Base-by-base conservation (phyloP, 495 filamentous ascomycete species). In the Amphirosellinia nigrospora region DNA sequence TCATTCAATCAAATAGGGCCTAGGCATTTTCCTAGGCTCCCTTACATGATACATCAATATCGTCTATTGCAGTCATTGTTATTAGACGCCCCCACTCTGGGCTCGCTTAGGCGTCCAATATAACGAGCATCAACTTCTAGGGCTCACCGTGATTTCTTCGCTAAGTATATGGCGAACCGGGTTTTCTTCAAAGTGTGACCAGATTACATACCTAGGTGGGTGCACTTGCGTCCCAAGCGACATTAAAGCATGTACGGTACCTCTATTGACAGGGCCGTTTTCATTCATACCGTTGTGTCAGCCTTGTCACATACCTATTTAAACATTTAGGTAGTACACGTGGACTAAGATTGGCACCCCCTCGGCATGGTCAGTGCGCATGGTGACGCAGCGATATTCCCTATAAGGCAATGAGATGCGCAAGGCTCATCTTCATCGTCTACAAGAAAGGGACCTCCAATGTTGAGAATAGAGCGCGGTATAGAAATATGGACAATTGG, bases 351-450 rank as follows among this genome's bases (percentile, higher is more conserved):
- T 61, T 34, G 28, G 61, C 9, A 26, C 43, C 15, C 3, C 8
- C 7, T 64, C 19, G 45, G 7, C 2, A 38, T 36, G 41, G 55
- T 36, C 55, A 58, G 45, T 61, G 45, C 26, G 16, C 19, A 10
- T 9, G 43, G 61, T 64, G 43, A 64, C 43, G 61, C 61, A 64
- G 36, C 41, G 30, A 50, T 0, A 19, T 21, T 64, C 28, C 61
- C 30, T 21, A 36, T 64, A 10, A 45, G 61, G 61, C 30, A 64
- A 50, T 50, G 30, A 50, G 41, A n/a, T 32, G 43, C 28, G 23
- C 43, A 13, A 63, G 38, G 23, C 15, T 63, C 38, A 23, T 63
- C 4, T 45, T 41, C 36, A 13, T 36, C 23, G 26, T 13, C 50
- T 28, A 2, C 30, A n/a, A 32, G 53, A 26, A 21, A 56, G 9